These are phyloP conservation scores for Alternaria tenuissima DNA, from an alignment of 2,329 filamentous ascomycete species.

Conservation along the genomic window DNA sequence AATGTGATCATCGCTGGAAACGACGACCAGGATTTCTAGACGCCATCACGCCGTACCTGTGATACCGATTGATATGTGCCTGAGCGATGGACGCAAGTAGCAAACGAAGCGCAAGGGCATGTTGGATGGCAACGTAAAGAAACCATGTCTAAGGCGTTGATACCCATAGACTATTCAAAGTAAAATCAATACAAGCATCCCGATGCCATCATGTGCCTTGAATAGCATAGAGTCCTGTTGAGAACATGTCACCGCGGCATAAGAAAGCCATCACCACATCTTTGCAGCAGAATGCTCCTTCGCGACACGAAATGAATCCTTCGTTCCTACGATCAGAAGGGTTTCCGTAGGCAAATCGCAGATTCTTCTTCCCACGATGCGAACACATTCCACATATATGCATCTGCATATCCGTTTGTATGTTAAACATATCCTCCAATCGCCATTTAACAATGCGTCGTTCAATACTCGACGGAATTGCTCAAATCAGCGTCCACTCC, in stretches of 20 bases:
- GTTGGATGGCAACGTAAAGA: slow-evolving; percentile 6
- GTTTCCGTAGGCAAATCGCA: neutral
- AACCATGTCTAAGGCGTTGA: neutral
- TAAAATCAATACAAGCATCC: slow-evolving; percentile 14
- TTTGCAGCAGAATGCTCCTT: neutral
- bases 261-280: neutral
- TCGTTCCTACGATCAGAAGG: neutral
- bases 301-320: neutral
- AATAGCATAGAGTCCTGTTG: neutral
- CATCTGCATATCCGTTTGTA: neutral
- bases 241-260: neutral
- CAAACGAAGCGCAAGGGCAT: neutral
- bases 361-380: neutral
- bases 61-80: slow-evolving; percentile 2
- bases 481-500: neutral
- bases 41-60: slow-evolving; percentile 8
- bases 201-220: slow-evolving; percentile 2
- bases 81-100: slow-evolving; percentile 2
- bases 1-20: slow-evolving; percentile 92
- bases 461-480: neutral
- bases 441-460: neutral
- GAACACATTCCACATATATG: neutral
- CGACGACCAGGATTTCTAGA: slow-evolving; percentile 85
- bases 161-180: slow-evolving; percentile 9
- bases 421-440: neutral